phyloP scores from a whole-genome alignment of 768 basidiomycete genomes.

The Psilocybe azurescens region DNA sequence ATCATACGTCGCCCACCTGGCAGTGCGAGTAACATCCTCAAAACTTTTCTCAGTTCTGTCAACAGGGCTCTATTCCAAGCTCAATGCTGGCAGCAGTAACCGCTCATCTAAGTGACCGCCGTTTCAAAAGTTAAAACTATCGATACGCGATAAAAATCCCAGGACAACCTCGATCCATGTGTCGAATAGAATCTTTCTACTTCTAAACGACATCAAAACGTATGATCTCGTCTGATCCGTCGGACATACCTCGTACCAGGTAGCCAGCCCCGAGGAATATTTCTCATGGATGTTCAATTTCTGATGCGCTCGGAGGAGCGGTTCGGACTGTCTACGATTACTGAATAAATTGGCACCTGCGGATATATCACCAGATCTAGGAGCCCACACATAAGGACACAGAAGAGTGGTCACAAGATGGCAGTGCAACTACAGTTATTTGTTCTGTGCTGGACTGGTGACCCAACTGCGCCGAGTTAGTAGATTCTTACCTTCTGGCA shows the following conservation, averaged over 20 bases:
- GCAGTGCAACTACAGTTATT: neutral
- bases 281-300: neutral
- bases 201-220: neutral
- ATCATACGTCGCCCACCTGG: no score
- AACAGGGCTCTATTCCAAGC: no score
- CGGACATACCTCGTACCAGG: neutral
- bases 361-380: neutral
- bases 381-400: neutral
- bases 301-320: neutral
- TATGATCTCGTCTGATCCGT: no score
- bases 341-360: no score
- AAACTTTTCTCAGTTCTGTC: no score
- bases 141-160: no score
- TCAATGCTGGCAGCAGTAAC: no score
- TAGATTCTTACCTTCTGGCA: neutral
- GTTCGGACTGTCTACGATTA: neutral
- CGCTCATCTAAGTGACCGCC: no score
- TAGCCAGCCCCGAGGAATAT: no score
- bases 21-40: no score
- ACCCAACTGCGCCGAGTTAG: neutral
- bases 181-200: neutral
- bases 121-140: neutral
- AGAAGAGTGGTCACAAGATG: neutral
- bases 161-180: neutral
- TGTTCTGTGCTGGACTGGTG: neutral